Evolutionary conservation across 768 basidiomycete genomes (phyloP), one percentile per base, ranked within the genome.

Genomic region (Mycena metata): DNA sequence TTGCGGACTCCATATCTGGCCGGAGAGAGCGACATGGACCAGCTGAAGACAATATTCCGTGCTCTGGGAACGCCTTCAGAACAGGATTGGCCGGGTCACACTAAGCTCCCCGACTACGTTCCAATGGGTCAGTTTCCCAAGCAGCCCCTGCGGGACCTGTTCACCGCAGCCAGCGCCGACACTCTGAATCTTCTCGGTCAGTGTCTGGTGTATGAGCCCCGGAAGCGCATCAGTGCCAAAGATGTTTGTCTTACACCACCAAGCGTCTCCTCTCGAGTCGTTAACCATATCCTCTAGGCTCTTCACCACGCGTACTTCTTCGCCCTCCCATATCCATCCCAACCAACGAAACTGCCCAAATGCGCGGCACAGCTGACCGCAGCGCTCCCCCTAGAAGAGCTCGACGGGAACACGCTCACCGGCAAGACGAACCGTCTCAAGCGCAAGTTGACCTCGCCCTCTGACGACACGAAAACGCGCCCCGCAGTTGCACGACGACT

Each of bases 21-120:
- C 2, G 98, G 96, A 19, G 96, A 98, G 72, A 93, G 90, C 58
- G 98, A 99, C 78, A 92, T 99, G 88, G 97, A 98, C 79, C 98
- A 99, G 76, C 81, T 99, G 36, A 96, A 96, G 78, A 95, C 92
- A 41, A 96, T 90, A 58, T 99, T 98, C 77, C 90, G 93, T 51
- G 98, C 97, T 0, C 85, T 99, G 26, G 98, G 98, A 0, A 96
- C 97, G 11, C 98, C 98, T 1, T 93, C 95, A 0, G 98, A 99
- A 77, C 92, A 95, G 58, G 97, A 98, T 24, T 99, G 98, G 98
- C 97, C 96, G 2, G 96, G 95, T 11, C 93, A 98, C 79, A 92
- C 90, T 3, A 91, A 92, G 79, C 85, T 99, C 15, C 96, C 96
- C 4, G 93, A 97, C 79, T 98, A 96, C 76, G 86, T 96, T 3